Evolutionary conservation across 805 yeast species (phyloP).

Genomic region (Wickerhamomyces rabaulensis): DNA sequence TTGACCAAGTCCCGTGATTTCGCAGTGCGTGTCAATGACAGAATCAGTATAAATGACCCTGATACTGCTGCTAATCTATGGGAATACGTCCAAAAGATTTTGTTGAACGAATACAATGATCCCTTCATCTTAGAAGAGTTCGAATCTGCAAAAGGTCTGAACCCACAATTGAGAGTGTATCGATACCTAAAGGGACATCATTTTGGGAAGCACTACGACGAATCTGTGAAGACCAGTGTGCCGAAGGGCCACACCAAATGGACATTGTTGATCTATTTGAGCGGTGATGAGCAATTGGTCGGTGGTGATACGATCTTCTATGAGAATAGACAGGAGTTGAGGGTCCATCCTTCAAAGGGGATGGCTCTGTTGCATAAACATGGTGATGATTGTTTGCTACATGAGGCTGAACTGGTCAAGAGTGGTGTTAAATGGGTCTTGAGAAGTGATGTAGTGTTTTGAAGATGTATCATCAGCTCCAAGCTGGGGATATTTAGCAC

Average conservation of each 20-base stretch:
- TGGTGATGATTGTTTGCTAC: slow-evolving; percentile 58
- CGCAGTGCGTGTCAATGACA: slow-evolving; percentile 54
- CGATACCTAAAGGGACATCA: slow-evolving; percentile 52
- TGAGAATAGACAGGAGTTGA: slow-evolving; percentile 24
- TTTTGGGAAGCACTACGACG: slow-evolving; percentile 60
- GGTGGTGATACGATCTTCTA: slow-evolving; percentile 62
- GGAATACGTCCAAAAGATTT: slow-evolving; percentile 32
- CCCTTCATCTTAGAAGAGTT: slow-evolving; percentile 30
- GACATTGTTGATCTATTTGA: slow-evolving; percentile 54
- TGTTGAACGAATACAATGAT: slow-evolving; percentile 27
- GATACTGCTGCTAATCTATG: slow-evolving; percentile 35
- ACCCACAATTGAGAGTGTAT: slow-evolving; percentile 52
- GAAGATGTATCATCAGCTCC: too few relatives aligned
- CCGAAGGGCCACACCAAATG: slow-evolving; percentile 42
- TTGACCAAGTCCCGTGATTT: slow-evolving; percentile 42
- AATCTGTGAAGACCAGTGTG: slow-evolving; percentile 35
- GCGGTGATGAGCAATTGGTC: slow-evolving; percentile 48
- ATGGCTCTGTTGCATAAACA: slow-evolving; percentile 59
- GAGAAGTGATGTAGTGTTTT: slow-evolving; percentile 49
- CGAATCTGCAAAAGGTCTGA: slow-evolving; percentile 39
- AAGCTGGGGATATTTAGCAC: too few relatives aligned
- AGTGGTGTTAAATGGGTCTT: slow-evolving; percentile 58
- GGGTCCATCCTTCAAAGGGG: slow-evolving; percentile 46
- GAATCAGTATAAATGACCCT: slow-evolving; percentile 37
- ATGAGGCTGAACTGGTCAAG: slow-evolving; percentile 49